Evolutionary conservation across 768 basidiomycete species (phyloP).

Genomic region (Naganishia vaughanmartiniae): DNA sequence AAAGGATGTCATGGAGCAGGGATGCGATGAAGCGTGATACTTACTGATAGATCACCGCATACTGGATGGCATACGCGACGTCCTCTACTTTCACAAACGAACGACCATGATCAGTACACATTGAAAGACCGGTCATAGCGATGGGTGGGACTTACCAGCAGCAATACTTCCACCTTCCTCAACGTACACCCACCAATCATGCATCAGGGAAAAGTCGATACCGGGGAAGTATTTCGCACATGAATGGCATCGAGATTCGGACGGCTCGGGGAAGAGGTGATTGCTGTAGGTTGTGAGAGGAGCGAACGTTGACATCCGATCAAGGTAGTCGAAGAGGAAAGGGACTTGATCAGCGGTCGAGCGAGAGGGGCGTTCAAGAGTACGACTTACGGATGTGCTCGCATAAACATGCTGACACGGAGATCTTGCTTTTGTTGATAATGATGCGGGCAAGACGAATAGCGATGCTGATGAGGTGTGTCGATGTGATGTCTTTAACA

Average conservation of each 20-base stretch:
- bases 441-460: background rate
- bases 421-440: background rate
- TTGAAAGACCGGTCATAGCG: background rate
- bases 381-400: slow-evolving; percentile 24
- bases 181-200: slow-evolving; percentile 29
- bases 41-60: slow-evolving; percentile 27
- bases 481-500: background rate
- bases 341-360: background rate
- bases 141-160: slow-evolving; percentile 1
- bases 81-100: background rate
- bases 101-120: background rate
- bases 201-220: slow-evolving; percentile 24
- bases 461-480: background rate
- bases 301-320: too few relatives aligned
- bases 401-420: slow-evolving; percentile 17
- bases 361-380: background rate
- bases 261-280: slow-evolving; percentile 26
- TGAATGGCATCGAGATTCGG: background rate
- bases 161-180: slow-evolving; percentile 26
- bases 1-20: background rate
- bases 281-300: slow-evolving; percentile 20
- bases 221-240: slow-evolving; percentile 26
- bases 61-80: slow-evolving; percentile 26
- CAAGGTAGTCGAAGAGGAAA: background rate
- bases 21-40: background rate